Percentiles rank a stretch among this genome's conserved stretches.
phyloP scores from a whole-genome alignment of 2,329 filamentous ascomycete species.

The Monilinia fructicola region DNA sequence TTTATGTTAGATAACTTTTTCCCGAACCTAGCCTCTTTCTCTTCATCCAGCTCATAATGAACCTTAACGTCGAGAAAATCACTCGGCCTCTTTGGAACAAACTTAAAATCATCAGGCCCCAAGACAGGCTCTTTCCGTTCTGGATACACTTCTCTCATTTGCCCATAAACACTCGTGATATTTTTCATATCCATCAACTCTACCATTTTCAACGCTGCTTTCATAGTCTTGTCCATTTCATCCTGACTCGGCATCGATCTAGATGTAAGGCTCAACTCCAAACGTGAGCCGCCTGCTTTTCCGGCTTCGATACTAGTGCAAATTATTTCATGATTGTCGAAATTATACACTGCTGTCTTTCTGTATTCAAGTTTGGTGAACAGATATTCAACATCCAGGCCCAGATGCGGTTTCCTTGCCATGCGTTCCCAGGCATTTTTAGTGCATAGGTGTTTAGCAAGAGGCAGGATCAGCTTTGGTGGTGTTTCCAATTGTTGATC shows the following conservation, averaged over 20 bases:
- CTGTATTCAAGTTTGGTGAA: slow-evolving; percentile 38
- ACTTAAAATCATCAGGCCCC: slow-evolving; percentile 14
- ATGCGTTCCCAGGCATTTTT: neutral
- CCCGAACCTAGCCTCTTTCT: neutral
- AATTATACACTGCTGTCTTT: slow-evolving; percentile 31
- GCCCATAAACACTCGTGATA: slow-evolving; percentile 2
- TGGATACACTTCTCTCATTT: slow-evolving; percentile 7
- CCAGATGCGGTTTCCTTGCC: neutral
- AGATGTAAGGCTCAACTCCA: slow-evolving; percentile 35
- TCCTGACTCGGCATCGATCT: slow-evolving; percentile 7
- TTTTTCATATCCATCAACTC: slow-evolving; percentile 13
- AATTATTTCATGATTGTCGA: slow-evolving; percentile 32
- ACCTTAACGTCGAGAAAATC: slow-evolving; percentile 9
- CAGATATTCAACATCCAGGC: slow-evolving; percentile 38
- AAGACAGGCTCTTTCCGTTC: neutral
- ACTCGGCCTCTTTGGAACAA: slow-evolving; percentile 10
- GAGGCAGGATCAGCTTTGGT: slow-evolving; percentile 35
- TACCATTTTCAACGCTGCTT: slow-evolving; percentile 25
- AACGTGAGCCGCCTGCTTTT: slow-evolving; percentile 36
- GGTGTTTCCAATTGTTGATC: slow-evolving; percentile 31
- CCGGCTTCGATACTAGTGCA: slow-evolving; percentile 39
- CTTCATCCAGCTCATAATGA: neutral
- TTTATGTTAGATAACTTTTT: neutral
- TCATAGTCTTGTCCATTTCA: slow-evolving; percentile 29
- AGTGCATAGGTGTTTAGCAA: slow-evolving; percentile 33